phyloP scores from a whole-genome alignment of 106 monocot genomes.

The Acorus calamus region DNA sequence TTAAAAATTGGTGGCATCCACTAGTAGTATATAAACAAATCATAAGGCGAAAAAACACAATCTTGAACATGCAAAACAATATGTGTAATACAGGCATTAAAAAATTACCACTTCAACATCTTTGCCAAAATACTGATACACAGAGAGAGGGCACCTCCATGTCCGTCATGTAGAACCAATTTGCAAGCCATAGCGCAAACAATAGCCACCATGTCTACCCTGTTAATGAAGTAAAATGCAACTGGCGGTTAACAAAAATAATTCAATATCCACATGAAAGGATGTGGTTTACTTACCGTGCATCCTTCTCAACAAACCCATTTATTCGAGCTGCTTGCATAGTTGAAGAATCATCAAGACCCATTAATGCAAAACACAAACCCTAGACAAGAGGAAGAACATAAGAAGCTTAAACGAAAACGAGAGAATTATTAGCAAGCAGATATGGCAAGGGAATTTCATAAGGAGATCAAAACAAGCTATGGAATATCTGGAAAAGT shows the following conservation, averaged over 20 bases:
- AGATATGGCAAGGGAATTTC: no score
- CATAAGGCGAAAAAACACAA: no score
- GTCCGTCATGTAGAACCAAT: slow-evolving; percentile 32
- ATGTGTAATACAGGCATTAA: not conserved
- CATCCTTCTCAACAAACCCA: slow-evolving; percentile 19
- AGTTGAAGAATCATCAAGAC: slow-evolving; percentile 24
- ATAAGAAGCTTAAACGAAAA: not conserved
- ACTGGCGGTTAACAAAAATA: not conserved
- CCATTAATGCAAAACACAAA: slow-evolving; percentile 55
- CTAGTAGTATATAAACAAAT: no score
- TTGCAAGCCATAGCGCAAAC: slow-evolving; percentile 42
- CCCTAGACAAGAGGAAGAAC: slow-evolving; percentile 25
- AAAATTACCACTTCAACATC: slow-evolving; percentile 65
- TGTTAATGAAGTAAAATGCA: slow-evolving; percentile 13
- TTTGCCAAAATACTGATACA: slow-evolving; percentile 68
- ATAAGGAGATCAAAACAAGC: no score
- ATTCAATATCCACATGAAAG: no score
- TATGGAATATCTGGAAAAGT: no score
- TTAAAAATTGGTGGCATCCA: no score
- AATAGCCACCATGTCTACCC: slow-evolving; percentile 63
- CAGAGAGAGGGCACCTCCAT: slow-evolving; percentile 25
- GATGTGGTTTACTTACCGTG: slow-evolving; percentile 31
- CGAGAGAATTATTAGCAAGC: not conserved
- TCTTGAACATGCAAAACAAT: not conserved
- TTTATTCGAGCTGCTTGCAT: slow-evolving; percentile 21